Evolutionary conservation across 768 basidiomycete species (phyloP).

Genomic region (Hysterangium stoloniferum): DNA sequence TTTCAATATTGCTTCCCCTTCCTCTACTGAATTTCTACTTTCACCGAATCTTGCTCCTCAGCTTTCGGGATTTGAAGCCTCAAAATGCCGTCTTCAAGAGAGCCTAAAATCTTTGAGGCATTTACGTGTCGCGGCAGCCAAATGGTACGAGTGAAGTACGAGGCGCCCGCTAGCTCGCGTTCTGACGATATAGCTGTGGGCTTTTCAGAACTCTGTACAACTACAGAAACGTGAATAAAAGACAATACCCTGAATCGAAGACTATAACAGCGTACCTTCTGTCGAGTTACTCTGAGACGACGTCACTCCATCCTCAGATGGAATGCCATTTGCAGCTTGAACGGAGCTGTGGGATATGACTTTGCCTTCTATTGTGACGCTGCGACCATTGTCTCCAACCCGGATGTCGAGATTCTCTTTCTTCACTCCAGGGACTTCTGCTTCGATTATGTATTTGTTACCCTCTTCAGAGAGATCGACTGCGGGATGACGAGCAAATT

Average conservation of each 20-base stretch:
- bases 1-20: no score
- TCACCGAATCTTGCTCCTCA: conserved; percentile 48
- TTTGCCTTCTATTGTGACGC: conserved; percentile 66
- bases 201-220: no score
- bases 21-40: conserved; percentile 37
- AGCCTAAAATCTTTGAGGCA: conserved; percentile 48
- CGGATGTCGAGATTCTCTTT: conserved; percentile 69
- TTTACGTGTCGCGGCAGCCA: conserved; percentile 64
- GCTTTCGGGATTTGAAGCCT: conserved; percentile 53
- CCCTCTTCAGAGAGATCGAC: conserved; percentile 64
- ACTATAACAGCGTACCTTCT: not conserved
- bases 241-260: no score
- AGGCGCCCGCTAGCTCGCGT: conserved; percentile 47
- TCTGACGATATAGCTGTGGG: conserved; percentile 45
- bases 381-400: conserved; percentile 62
- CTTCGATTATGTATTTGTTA: conserved; percentile 59
- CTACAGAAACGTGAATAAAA: no score
- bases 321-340: no score
- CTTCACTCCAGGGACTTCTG: conserved; percentile 71
- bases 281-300: not conserved
- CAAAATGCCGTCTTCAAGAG: conserved; percentile 62
- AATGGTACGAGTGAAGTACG: conserved; percentile 59
- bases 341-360: conserved; percentile 24
- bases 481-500: conserved; percentile 34
- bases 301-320: no score